Conservation (phyloP, 331 rosid species). For the Phaseolus coccineus region DNA sequence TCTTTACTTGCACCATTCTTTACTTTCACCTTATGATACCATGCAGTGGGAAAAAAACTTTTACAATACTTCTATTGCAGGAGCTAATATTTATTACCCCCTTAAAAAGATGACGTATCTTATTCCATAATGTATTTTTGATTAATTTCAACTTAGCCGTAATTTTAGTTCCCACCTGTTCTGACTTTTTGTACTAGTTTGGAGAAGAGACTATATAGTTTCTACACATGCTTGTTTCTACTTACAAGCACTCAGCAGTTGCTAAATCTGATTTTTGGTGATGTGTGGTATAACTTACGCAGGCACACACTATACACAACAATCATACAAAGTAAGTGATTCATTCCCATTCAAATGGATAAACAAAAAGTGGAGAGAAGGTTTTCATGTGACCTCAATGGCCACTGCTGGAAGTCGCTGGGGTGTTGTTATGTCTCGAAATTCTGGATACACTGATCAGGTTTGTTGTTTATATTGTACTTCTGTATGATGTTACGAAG, state of each 20-base stretch:
- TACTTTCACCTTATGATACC: too few relatives aligned
- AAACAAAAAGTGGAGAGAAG: constrained; percentile 97
- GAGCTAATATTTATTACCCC: constrained; percentile 49
- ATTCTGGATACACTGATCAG: constrained; percentile 95
- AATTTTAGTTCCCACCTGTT: too few relatives aligned
- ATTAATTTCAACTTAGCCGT: too few relatives aligned
- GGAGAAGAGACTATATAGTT: too few relatives aligned
- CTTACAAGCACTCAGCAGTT: neutral
- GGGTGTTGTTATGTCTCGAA: constrained; percentile 98
- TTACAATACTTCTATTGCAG: constrained; percentile 93
- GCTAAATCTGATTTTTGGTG: neutral
- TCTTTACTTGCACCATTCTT: too few relatives aligned
- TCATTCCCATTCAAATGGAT: constrained; percentile 99
- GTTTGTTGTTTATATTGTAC: constrained; percentile 48
- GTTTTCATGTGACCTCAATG: constrained; percentile 97
- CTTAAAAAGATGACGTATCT: neutral
- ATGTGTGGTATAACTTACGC: constrained; percentile 34
- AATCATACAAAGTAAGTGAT: constrained; percentile 96
- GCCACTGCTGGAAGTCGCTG: constrained; percentile 96
- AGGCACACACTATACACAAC: constrained; percentile 96
- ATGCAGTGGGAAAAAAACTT: constrained; percentile 91
- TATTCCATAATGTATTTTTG: neutral
- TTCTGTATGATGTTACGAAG: neutral
- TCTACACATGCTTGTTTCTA: neutral
- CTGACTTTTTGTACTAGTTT: too few relatives aligned